phyloP scores from a whole-genome alignment of 257 asterid genomes.

The Leonotis leonurus region DNA sequence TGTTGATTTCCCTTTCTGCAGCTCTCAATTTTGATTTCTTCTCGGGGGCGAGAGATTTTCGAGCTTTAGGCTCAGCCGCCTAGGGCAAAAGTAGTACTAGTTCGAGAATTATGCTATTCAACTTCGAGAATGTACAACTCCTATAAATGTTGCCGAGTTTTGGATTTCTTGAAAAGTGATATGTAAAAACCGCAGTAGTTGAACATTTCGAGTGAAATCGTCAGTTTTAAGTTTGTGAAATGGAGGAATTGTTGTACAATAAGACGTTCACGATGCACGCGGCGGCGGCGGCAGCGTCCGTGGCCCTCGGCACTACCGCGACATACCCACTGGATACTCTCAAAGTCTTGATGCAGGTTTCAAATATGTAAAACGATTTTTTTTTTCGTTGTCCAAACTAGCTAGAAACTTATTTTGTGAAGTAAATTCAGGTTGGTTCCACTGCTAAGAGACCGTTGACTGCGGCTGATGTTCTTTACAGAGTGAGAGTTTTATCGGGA shows the following conservation, averaged over 20 bases:
- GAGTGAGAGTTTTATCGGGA: constrained; percentile 58
- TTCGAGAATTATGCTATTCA: background rate
- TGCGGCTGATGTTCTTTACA: constrained; percentile 40
- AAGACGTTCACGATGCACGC: constrained; percentile 55
- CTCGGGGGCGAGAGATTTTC: too few relatives aligned
- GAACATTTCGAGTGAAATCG: background rate
- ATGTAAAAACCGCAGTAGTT: background rate
- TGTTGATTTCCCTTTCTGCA: background rate
- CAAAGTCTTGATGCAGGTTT: constrained; percentile 75
- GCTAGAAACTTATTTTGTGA: background rate
- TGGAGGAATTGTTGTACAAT: constrained; percentile 63
- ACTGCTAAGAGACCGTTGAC: constrained; percentile 36
- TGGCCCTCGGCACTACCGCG: constrained; percentile 43
- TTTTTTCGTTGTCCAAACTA: background rate
- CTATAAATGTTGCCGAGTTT: background rate
- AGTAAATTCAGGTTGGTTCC: constrained; percentile 60
- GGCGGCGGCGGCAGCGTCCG: constrained; percentile 66
- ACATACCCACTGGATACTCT: constrained; percentile 84
- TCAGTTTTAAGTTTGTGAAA: constrained; percentile 13
- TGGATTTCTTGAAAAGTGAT: background rate
- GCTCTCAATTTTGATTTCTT: background rate
- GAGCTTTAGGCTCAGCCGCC: background rate
- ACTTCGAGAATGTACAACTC: background rate
- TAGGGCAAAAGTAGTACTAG: background rate
- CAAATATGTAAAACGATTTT: background rate